Conservation (phyloP, 1,139 yeast species). For the Candida smagusa region DNA sequence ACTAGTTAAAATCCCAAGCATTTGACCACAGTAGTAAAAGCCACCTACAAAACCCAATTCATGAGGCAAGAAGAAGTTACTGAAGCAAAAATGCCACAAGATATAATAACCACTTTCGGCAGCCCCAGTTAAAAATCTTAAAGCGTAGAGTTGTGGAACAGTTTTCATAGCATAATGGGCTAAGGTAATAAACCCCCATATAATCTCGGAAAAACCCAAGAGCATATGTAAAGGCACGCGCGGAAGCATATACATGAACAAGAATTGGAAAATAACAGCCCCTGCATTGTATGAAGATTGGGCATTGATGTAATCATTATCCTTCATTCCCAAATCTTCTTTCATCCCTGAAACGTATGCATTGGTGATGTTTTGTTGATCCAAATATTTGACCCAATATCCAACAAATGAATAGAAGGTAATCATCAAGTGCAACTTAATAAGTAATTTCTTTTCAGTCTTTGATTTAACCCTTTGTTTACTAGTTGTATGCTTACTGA, state of each 20-base stretch:
- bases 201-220: conserved; percentile 51
- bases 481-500: conserved; percentile 22
- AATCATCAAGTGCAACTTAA: conserved; percentile 59
- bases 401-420: conserved; percentile 58
- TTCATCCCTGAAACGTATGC: conserved; percentile 42
- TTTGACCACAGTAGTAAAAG: conserved; percentile 50
- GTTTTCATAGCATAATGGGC: conserved; percentile 45
- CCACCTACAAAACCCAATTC: conserved; percentile 51
- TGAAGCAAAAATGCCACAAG: conserved; percentile 52
- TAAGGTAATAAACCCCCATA: conserved; percentile 55
- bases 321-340: conserved; percentile 37
- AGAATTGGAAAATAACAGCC: conserved; percentile 55
- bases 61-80: conserved; percentile 50
- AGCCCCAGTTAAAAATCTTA: conserved; percentile 53
- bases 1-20: conserved; percentile 49
- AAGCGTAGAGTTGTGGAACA: conserved; percentile 44
- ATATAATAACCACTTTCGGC: conserved; percentile 55
- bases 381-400: conserved; percentile 51
- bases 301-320: conserved; percentile 46
- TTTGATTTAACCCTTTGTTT: conserved; percentile 43
- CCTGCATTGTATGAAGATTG: conserved; percentile 61
- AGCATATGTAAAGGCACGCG: conserved; percentile 52
- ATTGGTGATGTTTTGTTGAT: conserved; percentile 45
- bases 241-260: conserved; percentile 50
- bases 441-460: conserved; percentile 50